phyloP scores from a whole-genome alignment of 2,329 filamentous ascomycete genomes.

The Scleromitrula shiraiana region DNA sequence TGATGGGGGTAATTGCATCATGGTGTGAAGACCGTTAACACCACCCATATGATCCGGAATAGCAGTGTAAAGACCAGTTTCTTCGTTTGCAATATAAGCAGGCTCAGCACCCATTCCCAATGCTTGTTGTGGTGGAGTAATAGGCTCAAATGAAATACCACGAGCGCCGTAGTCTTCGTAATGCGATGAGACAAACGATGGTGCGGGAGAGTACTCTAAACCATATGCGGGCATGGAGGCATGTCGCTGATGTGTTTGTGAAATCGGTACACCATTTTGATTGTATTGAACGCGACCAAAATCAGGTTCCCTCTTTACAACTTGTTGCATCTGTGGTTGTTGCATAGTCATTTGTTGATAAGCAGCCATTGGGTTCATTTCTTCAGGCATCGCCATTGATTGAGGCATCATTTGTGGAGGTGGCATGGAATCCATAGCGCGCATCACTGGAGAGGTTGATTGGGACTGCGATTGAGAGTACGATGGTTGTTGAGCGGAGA shows the following conservation, averaged over 20 bases:
- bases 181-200: constrained; percentile 97
- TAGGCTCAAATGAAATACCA: constrained; percentile 90
- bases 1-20: constrained; percentile 85
- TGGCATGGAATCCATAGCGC: constrained; percentile 89
- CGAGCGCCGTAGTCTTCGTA: constrained; percentile 97
- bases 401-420: constrained; percentile 75
- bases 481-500: constrained; percentile 66
- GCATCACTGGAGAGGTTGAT: constrained; percentile 80
- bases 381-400: constrained; percentile 48
- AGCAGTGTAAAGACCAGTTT: constrained; percentile 89
- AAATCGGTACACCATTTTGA: constrained; percentile 79
- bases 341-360: constrained; percentile 62
- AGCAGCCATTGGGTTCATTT: constrained; percentile 54
- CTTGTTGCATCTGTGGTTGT: constrained; percentile 53
- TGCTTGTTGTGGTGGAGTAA: constrained; percentile 90
- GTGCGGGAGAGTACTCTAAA: constrained; percentile 94
- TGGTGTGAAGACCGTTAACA: constrained; percentile 70
- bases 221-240: constrained; percentile 95
- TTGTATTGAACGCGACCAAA: constrained; percentile 80
- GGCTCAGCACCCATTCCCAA: constrained; percentile 77
- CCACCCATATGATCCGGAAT: constrained; percentile 77
- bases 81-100: constrained; percentile 96
- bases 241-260: constrained; percentile 81
- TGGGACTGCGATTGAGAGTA: constrained; percentile 55
- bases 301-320: constrained; percentile 81